These are phyloP conservation scores for Xenoacremonium recifei DNA, from an alignment of 2,329 filamentous ascomycete species.

Conservation along the genomic window DNA sequence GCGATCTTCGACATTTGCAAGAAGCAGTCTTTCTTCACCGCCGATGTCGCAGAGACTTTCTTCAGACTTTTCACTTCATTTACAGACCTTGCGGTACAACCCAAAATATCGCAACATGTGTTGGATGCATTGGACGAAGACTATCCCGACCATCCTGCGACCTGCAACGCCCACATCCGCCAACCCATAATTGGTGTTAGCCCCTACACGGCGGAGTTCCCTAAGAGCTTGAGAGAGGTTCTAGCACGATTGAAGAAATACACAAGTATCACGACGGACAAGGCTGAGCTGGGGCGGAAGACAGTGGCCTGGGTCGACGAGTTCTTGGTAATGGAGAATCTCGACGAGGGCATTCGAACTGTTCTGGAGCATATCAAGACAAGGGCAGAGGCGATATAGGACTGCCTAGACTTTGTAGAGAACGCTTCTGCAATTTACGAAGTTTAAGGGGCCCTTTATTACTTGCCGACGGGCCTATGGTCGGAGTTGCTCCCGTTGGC, in stretches of 20 bases:
- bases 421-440: no score
- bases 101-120: conserved; percentile 71
- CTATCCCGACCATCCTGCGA: conserved; percentile 60
- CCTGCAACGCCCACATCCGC: conserved; percentile 69
- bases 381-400: conserved; percentile 22
- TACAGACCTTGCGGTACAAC: conserved; percentile 60
- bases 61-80: conserved; percentile 79
- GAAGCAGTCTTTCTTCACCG: conserved; percentile 70
- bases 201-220: conserved; percentile 66
- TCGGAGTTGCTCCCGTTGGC: no score
- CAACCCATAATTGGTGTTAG: conserved; percentile 67
- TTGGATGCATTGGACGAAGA: conserved; percentile 60
- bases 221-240: conserved; percentile 64
- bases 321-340: conserved; percentile 45
- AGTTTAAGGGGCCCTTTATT: no score
- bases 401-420: no score
- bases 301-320: conserved; percentile 53
- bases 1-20: conserved; percentile 87
- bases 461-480: no score
- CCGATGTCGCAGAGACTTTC: conserved; percentile 69
- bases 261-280: conserved; percentile 45
- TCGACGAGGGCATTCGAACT: conserved; percentile 55
- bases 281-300: conserved; percentile 45
- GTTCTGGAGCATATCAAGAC: conserved; percentile 54
- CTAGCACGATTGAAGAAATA: conserved; percentile 60